Percentiles rank a stretch among this genome's conserved stretches.
phyloP scores from a whole-genome alignment of 2,329 filamentous ascomycete genomes.

The Fusarium sp. region DNA sequence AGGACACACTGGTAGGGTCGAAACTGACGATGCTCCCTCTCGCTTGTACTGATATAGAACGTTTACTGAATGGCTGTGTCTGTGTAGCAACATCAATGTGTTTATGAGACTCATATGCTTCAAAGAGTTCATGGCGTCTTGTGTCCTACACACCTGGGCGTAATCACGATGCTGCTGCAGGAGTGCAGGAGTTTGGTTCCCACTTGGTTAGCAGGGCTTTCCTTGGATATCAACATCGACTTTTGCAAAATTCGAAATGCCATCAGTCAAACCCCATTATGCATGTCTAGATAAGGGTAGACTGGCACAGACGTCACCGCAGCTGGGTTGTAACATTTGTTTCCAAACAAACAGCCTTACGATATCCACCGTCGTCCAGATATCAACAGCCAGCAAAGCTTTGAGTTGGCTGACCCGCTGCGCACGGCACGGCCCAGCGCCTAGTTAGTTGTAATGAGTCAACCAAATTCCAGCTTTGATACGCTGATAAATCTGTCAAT shows the following conservation, averaged over 20 bases:
- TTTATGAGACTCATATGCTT: neutral
- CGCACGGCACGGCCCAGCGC: conserved; percentile 14
- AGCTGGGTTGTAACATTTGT: conserved; percentile 3
- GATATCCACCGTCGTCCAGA: neutral
- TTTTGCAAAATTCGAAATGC: neutral
- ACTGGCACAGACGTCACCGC: neutral
- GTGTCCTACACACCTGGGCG: conserved; percentile 10
- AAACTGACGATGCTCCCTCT: conserved; percentile 11
- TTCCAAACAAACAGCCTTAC: neutral
- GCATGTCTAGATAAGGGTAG: neutral
- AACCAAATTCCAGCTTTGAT: conserved; percentile 9
- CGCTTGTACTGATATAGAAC: conserved; percentile 15
- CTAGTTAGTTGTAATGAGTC: conserved; percentile 13
- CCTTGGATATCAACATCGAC: conserved; percentile 2
- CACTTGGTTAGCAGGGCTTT: conserved; percentile 5
- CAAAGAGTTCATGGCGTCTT: conserved; percentile 8
- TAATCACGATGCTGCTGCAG: neutral
- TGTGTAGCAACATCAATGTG: conserved; percentile 10
- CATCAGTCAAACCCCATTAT: neutral
- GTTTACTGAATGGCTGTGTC: conserved; percentile 6
- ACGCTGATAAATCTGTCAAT: neutral
- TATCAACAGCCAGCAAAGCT: conserved; percentile 24
- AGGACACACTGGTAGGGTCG: conserved; percentile 4
- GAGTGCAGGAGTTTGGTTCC: conserved; percentile 1
- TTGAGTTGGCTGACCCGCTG: conserved; percentile 31